Percentiles rank a stretch among this genome's conserved stretches.
Evolutionary conservation across 768 basidiomycete species (phyloP).

Genomic region (Xanthoconium stramineum): DNA sequence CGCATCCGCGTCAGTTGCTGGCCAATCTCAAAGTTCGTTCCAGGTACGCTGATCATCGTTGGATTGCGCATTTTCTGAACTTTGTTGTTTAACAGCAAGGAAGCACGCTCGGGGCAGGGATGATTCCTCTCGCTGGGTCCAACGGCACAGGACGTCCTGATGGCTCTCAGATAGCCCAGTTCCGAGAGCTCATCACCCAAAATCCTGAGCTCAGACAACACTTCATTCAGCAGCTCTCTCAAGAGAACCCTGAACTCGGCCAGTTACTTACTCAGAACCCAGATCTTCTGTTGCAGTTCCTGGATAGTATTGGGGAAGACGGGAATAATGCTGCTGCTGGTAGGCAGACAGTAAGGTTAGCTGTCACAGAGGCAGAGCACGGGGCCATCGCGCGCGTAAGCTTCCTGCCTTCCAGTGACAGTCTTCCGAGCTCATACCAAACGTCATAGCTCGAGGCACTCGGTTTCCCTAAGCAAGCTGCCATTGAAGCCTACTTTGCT

Average conservation of each 20-base stretch:
- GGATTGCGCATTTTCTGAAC: background rate
- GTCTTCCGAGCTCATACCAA: background rate
- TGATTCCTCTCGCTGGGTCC: background rate
- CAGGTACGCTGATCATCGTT: background rate
- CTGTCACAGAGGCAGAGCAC: background rate
- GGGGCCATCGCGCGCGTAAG: constrained; percentile 1
- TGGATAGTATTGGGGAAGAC: background rate
- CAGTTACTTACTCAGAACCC: background rate
- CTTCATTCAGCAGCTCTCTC: background rate
- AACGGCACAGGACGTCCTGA: background rate
- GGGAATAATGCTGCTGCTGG: background rate
- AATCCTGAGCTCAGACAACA: background rate
- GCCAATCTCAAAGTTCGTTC: background rate
- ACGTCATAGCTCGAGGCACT: background rate
- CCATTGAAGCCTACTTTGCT: constrained; percentile 5
- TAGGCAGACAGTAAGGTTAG: background rate
- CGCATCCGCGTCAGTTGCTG: background rate
- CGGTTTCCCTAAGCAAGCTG: constrained; percentile 2
- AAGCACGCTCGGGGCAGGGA: background rate
- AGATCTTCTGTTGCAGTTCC: background rate
- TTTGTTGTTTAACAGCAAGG: background rate
- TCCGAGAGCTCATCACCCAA: background rate
- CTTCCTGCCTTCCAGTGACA: background rate
- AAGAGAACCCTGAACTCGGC: background rate
- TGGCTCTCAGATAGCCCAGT: background rate